phyloP scores from a whole-genome alignment of 2,329 filamentous ascomycete genomes.

The Fusarium avenaceum region DNA sequence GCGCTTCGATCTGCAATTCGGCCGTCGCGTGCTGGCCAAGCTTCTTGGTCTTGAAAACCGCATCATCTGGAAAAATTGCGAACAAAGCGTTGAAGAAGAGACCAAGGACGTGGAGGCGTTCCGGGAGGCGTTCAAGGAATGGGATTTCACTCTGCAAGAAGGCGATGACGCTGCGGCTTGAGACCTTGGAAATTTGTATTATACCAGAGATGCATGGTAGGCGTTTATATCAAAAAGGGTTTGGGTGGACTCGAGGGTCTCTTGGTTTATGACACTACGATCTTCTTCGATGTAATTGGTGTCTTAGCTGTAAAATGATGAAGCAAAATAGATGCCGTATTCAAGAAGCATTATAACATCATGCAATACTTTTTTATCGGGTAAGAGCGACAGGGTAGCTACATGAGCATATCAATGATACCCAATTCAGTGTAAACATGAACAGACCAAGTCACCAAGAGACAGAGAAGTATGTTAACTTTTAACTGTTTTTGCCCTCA shows the following conservation, averaged over 20 bases:
- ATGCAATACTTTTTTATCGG: too few species aligned
- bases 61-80: constrained; percentile 87
- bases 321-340: background rate
- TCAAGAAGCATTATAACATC: background rate
- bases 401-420: background rate
- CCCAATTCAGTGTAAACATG: background rate
- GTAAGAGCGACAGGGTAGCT: too few species aligned
- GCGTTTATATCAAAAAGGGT: constrained; percentile 37
- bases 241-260: constrained; percentile 8
- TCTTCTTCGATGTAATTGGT: background rate
- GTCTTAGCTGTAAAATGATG: background rate
- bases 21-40: constrained; percentile 88
- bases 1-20: constrained; percentile 92
- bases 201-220: constrained; percentile 30
- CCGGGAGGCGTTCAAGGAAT: constrained; percentile 84
- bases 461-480: constrained; percentile 39
- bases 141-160: constrained; percentile 78
- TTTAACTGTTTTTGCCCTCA: constrained; percentile 50
- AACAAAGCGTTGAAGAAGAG: constrained; percentile 83
- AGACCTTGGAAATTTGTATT: constrained; percentile 15
- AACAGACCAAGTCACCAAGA: constrained; percentile 6
- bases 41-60: constrained; percentile 83
- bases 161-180: constrained; percentile 18
- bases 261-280: background rate
- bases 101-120: constrained; percentile 82